Evolutionary conservation across 2,329 filamentous ascomycete genomes (phyloP), one percentile per base, ranked within the genome.

Genomic region (Exophiala xenobiotica): DNA sequence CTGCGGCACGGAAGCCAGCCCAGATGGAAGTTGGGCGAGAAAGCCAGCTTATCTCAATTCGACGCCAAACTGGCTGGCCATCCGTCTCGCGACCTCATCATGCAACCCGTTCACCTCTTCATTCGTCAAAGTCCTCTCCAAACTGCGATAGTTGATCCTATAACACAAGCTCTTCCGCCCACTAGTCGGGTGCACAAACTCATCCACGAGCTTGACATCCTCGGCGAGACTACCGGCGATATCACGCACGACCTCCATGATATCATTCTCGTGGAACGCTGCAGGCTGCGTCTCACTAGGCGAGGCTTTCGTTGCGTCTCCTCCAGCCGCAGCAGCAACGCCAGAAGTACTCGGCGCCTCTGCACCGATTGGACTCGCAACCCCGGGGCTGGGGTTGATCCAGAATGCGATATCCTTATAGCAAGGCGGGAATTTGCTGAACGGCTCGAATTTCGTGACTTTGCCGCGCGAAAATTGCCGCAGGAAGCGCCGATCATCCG

Each of bases 391-490:
- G 1, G 74, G 67, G 14, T 69, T 74, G 48, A 97, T 73, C 93
- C 93, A 99, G 70, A 99, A 99, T 0, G 91, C 88, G 8, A 97
- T 87, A 68, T 99, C 93, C 71, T 92, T 92, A 67, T 87, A 87
- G 68, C 90, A 95, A 18, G 85, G 83, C 1, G 93, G 93, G 68
- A 95, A 83, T 70, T 90, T 96, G 58, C 90, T 96, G 71, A 97
- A 97, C 5, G 90, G 87, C 54, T 83, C 78, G 68, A 95, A 99
- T 45, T 81, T 82, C 18, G 73, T 75, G 54, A 83, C 77, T 18
- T 74, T 66, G 24, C 76, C 70, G 35, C 70, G 67, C 27, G 70
- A 68, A 70, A 99, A 99, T 70, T 99, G 93, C 8, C 74, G 76
- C n/a, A 95, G 73, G 72, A 99, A 99, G 6, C 93, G 82, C 62